Conservation (phyloP, 495 filamentous ascomycete species). For the Penicillium diatomitis region DNA sequence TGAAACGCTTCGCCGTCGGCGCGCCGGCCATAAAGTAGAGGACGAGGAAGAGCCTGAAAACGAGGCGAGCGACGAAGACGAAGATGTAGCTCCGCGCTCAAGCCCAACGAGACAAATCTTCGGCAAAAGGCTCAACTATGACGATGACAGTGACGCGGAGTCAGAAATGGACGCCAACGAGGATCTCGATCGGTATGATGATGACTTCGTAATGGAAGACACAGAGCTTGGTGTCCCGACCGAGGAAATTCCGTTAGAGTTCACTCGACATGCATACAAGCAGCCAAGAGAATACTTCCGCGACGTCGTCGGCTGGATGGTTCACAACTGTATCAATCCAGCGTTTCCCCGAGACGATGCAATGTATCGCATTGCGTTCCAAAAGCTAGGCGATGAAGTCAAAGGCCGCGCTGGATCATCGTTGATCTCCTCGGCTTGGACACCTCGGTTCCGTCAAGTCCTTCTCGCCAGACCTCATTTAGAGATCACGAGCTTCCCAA, state of each 20-base stretch:
- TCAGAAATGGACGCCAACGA: slow-evolving; percentile 27
- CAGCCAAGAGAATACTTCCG: slow-evolving; percentile 70
- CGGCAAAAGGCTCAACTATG: not conserved
- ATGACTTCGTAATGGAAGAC: slow-evolving; percentile 63
- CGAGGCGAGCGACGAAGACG: slow-evolving; percentile 5
- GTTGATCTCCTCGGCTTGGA: slow-evolving; percentile 69
- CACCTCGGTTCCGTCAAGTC: slow-evolving; percentile 50
- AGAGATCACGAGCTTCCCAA: slow-evolving; percentile 26
- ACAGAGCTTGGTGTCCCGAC: slow-evolving; percentile 53
- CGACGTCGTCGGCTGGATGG: slow-evolving; percentile 73
- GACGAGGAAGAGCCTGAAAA: slow-evolving; percentile 17
- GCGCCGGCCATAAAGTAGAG: slow-evolving; percentile 46
- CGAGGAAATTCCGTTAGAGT: slow-evolving; percentile 59
- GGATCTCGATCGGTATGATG: slow-evolving; percentile 52
- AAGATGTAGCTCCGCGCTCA: not conserved
- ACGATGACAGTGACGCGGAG: slow-evolving; percentile 28
- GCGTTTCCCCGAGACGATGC: slow-evolving; percentile 55
- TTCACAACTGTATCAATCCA: slow-evolving; percentile 68
- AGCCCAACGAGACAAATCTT: not conserved
- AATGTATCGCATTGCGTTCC: slow-evolving; percentile 63
- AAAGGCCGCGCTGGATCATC: slow-evolving; percentile 59
- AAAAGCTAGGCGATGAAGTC: slow-evolving; percentile 66
- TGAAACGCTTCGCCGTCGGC: slow-evolving; percentile 46
- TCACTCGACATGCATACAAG: slow-evolving; percentile 55
- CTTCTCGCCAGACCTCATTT: slow-evolving; percentile 56